Evolutionary conservation across 139 green algal species (phyloP), one percentile per base, ranked within the genome.

Genomic region (Pleodorina starrii): DNA sequence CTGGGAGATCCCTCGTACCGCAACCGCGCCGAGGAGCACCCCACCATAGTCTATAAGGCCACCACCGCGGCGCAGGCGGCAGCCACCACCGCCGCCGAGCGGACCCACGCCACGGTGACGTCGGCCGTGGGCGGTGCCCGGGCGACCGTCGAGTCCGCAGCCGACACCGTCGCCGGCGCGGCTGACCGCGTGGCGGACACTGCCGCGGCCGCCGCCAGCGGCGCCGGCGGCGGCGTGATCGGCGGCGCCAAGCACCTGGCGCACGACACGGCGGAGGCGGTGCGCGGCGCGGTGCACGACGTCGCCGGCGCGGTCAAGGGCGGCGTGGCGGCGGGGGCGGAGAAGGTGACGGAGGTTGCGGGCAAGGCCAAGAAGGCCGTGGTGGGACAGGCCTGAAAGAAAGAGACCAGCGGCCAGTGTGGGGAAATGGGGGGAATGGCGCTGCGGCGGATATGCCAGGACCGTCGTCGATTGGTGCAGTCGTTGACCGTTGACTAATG

Each of bases 1-100:
- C 23, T 75, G 36, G 78, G 78, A 36, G 79, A 86, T 54, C 57
- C 79, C 23, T 76, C 57, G 48, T 86, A 86, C 79, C 57, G 57
- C 57, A 27, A 42, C 40, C 51, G 54, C 21, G 78, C 78, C 36
- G 78, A 85, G 50, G 78, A 85, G 50, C 78, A 85, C 78, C 78
- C 78, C 51, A 69, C 78, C 1, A 32, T 85, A 25, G 46, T 73
- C 23, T 36, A 85, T 51, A 51, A 54, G 36, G 78, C 78, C 25
- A 73, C 51, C 36, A 57, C 51, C 3, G 78, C 78, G 2, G 78
- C 78, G 19, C 36, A 73, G 78, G 54, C 1, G 38, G 76, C 76
- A 4, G 48, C 76, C 17, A 46, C 46, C 17, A 48, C 76, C 32
- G 76, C 76, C 48, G 48, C 46, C n/a, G 76, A 84, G 4, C 48